Percentiles rank a stretch among this genome's conserved stretches.
Evolutionary conservation across 352 stramenopile species (phyloP).

Genomic region (Globisporangium heterothallicum): DNA sequence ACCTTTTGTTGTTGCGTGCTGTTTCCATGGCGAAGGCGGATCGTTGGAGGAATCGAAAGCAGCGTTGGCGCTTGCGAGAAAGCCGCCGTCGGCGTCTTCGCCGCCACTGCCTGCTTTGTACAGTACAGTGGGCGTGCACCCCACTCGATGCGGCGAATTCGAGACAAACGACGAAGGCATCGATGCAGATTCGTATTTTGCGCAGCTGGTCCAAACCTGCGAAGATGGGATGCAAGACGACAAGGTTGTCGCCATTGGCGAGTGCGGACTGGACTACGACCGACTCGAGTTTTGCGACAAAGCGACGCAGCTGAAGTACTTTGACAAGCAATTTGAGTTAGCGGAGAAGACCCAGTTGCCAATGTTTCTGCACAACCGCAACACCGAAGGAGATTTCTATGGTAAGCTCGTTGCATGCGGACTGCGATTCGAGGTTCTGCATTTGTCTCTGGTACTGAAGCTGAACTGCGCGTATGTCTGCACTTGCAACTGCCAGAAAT

Average conservation of each 20-base stretch:
- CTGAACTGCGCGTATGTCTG: too few species aligned
- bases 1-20: neutral
- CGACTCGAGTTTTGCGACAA: constrained; percentile 93
- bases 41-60: constrained; percentile 36
- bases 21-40: constrained; percentile 24
- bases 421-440: too few species aligned
- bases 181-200: constrained; percentile 59
- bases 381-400: constrained; percentile 91
- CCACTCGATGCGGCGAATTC: constrained; percentile 91
- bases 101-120: constrained; percentile 31
- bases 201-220: constrained; percentile 45
- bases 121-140: constrained; percentile 86
- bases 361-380: constrained; percentile 97
- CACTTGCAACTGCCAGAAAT: too few species aligned
- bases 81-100: neutral
- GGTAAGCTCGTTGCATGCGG: too few species aligned
- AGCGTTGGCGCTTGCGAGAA: constrained; percentile 29
- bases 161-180: constrained; percentile 36
- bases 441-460: too few species aligned
- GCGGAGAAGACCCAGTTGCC: constrained; percentile 77
- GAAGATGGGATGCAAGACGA: constrained; percentile 47
- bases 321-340: constrained; percentile 92
- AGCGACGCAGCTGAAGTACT: constrained; percentile 88
- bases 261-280: constrained; percentile 97
- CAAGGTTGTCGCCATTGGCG: constrained; percentile 91